Base-by-base conservation (phyloP, 163 green algal species). In the Chlorella variabilis region DNA sequence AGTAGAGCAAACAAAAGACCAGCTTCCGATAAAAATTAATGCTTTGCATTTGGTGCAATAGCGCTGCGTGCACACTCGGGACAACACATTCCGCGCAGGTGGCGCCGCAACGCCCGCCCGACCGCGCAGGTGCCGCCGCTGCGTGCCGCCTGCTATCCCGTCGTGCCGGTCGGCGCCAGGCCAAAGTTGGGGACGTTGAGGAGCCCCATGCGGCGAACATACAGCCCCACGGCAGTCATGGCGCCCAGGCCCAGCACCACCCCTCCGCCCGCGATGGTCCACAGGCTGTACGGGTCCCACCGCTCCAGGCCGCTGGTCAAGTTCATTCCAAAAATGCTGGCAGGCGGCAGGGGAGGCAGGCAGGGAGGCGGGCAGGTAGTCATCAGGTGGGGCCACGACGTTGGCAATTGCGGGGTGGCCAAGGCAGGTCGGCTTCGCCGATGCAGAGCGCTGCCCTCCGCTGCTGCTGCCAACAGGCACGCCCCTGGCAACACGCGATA, bases 251-350 rank as follows among this genome's bases (percentile, higher is more conserved):
- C 81, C n/a, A 76, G 54, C 15, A 63, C 0, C 39, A 82, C 56
- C 3, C 81, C 81, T 15, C 82, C 38, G 21, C 27, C 27, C 6
- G 70, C 66, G 8, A 85, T 71, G 18, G 61, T 63, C 81, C 81
- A 85, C 13, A 85, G 65, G n/a, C 29, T 54, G 51, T 66, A 78
- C 23, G 81, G 81, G 58, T 85, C 62, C 61, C 62, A 79, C 7
- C 41, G 63, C 81, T 85, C 81, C 65, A 85, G 81, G 1, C 81
- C 81, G 21, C 27, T 62, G 0, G 31, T 48, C 27, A 85, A 51
- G 51, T 85, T 85, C 81, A 85, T 85, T 36, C 81, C 81, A 33
- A 82, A 82, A 25, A 82, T 78, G 65, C 73, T 62, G n/a, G 68
- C 39, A 34, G 71, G 34, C 15, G 70, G 33, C 1, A 33, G 3